Percentiles rank a stretch among this genome's conserved stretches.
Evolutionary conservation across 495 filamentous ascomycete genomes (phyloP).

Genomic region (Penicillium antarcticum): DNA sequence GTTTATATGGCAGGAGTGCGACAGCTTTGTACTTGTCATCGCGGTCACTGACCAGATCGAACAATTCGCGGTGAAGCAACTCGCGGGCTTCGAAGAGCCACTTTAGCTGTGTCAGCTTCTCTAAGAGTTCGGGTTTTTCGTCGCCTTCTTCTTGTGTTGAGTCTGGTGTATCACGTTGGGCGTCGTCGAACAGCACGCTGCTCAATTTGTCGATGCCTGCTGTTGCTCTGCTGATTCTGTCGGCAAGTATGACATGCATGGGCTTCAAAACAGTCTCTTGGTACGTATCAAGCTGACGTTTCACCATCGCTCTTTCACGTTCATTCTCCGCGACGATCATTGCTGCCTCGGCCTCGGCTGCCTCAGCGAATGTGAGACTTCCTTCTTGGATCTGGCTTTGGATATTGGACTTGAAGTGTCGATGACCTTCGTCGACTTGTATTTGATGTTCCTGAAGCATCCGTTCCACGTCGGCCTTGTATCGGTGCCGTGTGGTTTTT

Average conservation of each 20-base stretch:
- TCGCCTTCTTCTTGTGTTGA: slow-evolving; percentile 90
- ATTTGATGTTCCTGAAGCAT: slow-evolving; percentile 37
- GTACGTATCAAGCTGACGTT: slow-evolving; percentile 73
- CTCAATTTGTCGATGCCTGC: slow-evolving; percentile 68
- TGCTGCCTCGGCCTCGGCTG: slow-evolving; percentile 71
- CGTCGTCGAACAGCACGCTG: slow-evolving; percentile 68
- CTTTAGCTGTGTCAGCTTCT: slow-evolving; percentile 91
- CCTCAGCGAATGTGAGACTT: slow-evolving; percentile 73
- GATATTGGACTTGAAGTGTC: slow-evolving; percentile 59
- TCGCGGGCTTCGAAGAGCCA: slow-evolving; percentile 97
- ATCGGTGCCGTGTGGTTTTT: slow-evolving; percentile 63
- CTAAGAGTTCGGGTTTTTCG: slow-evolving; percentile 88
- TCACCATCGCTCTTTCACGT: slow-evolving; percentile 57
- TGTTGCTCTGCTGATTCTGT: slow-evolving; percentile 59
- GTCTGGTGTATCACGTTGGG: slow-evolving; percentile 68
- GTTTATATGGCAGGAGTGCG: slow-evolving; percentile 75
- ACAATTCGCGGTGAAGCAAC: slow-evolving; percentile 76
- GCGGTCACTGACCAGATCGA: slow-evolving; percentile 75
- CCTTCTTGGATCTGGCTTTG: slow-evolving; percentile 71
- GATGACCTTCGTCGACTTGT: slow-evolving; percentile 44
- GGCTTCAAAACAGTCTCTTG: slow-evolving; percentile 73
- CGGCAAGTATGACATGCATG: slow-evolving; percentile 66
- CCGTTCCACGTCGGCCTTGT: slow-evolving; percentile 34
- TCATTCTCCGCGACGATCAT: slow-evolving; percentile 60
- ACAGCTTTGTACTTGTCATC: slow-evolving; percentile 82